These are phyloP conservation scores for Pisolithus tinctorius DNA, from an alignment of 768 basidiomycete species.

Conservation along the genomic window DNA sequence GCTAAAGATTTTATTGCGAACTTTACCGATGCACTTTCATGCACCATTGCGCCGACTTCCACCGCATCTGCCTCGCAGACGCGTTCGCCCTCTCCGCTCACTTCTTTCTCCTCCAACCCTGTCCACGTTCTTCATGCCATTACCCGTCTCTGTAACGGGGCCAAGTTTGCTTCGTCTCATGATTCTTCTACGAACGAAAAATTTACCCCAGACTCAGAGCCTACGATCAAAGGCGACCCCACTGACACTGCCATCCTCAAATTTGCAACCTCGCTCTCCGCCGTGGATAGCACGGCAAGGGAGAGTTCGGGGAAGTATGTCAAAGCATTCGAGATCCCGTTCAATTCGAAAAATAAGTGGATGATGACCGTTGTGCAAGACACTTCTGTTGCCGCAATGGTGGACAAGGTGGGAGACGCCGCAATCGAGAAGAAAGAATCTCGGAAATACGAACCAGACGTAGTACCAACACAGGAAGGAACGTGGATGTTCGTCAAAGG, in stretches of 20 bases:
- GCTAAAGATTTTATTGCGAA: slow-evolving; percentile 8
- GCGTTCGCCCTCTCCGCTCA: slow-evolving; percentile 1
- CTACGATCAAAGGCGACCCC: slow-evolving; percentile 38
- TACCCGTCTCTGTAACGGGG: slow-evolving; percentile 53
- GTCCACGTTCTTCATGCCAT: slow-evolving; percentile 31
- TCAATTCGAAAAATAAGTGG: slow-evolving; percentile 52
- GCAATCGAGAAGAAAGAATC: slow-evolving; percentile 1
- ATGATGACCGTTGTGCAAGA: slow-evolving; percentile 41
- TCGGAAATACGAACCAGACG: neutral
- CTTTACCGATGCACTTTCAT: too few relatives aligned
- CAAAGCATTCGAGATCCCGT: slow-evolving; percentile 33
- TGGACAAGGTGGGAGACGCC: neutral
- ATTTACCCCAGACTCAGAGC: slow-evolving; percentile 22
- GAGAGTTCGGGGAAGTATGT: slow-evolving; percentile 13
- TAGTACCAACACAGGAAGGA: neutral
- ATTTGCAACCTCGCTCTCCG: slow-evolving; percentile 33
- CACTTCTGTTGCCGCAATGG: neutral
- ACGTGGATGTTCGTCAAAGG: slow-evolving; percentile 46
- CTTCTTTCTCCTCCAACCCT: slow-evolving; percentile 9
- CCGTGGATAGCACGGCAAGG: slow-evolving; percentile 19
- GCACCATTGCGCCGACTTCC: too few relatives aligned
- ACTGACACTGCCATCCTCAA: slow-evolving; percentile 42
- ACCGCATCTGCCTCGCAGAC: slow-evolving; percentile 5
- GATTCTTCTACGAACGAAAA: slow-evolving; percentile 13
- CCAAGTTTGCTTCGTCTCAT: slow-evolving; percentile 34